Percentiles rank a stretch among this genome's conserved stretches.
phyloP scores from a whole-genome alignment of 257 asterid species.

The Nicotiana benthamiana region DNA sequence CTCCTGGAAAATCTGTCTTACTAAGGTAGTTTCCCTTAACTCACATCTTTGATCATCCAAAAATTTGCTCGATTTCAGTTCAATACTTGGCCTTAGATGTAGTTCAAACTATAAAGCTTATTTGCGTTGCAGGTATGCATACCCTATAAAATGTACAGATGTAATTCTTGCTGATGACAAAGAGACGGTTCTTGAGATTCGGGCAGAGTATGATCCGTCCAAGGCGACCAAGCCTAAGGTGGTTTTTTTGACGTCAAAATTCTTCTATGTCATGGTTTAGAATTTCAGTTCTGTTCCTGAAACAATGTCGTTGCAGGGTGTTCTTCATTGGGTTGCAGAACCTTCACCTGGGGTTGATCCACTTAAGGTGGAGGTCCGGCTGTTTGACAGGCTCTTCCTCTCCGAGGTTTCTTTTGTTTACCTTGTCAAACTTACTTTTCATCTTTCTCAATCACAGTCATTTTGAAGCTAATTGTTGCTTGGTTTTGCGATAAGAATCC shows the following conservation, averaged over 20 bases:
- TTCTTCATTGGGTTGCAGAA: constrained; percentile 92
- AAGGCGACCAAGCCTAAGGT: constrained; percentile 92
- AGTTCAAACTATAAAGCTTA: constrained; percentile 5
- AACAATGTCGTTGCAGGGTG: constrained; percentile 47
- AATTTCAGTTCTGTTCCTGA: constrained; percentile 1
- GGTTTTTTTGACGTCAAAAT: background rate
- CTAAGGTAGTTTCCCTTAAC: constrained; percentile 43
- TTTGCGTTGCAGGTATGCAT: constrained; percentile 61
- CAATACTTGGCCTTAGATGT: background rate
- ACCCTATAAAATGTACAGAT: constrained; percentile 78
- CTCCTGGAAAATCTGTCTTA: constrained; percentile 89
- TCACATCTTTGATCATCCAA: background rate
- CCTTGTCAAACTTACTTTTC: background rate
- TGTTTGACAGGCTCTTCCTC: constrained; percentile 66
- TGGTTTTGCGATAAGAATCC: constrained; percentile 51
- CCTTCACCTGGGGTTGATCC: constrained; percentile 67
- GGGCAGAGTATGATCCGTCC: constrained; percentile 69
- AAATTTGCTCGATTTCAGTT: background rate
- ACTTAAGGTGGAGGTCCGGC: constrained; percentile 73
- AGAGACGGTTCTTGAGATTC: constrained; percentile 61
- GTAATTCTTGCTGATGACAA: constrained; percentile 58
- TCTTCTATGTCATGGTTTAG: background rate
- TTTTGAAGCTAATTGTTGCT: constrained; percentile 1
- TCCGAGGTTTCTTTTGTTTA: constrained; percentile 60
- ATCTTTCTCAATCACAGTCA: background rate